phyloP scores from a whole-genome alignment of 345 rosid species.

The Mallotus nudiflorus region DNA sequence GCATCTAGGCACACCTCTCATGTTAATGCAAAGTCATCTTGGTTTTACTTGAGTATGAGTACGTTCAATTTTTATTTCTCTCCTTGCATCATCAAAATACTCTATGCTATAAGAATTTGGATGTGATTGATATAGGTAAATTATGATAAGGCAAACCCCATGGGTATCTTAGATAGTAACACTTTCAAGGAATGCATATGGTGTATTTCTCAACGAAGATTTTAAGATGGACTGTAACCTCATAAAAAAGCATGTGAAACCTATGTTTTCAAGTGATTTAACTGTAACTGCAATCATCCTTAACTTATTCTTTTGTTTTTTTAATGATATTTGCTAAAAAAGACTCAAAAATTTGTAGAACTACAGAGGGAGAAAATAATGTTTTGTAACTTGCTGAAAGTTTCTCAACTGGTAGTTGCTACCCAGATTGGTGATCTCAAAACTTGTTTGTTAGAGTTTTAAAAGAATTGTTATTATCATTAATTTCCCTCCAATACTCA shows the following conservation, averaged over 20 bases:
- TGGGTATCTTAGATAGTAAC: neutral
- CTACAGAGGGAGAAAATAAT: neutral
- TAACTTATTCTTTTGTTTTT: neutral
- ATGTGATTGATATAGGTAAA: neutral
- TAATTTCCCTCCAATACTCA: neutral
- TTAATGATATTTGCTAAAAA: neutral
- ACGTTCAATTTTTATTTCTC: neutral
- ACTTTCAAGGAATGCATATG: neutral
- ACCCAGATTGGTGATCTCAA: neutral
- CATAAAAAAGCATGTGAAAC: neutral
- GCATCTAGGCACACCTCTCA: neutral
- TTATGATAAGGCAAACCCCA: neutral
- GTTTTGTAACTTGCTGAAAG: neutral
- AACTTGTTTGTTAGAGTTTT: neutral
- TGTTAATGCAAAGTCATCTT: neutral
- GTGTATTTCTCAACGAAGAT: neutral
- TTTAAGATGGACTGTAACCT: neutral
- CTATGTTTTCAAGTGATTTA: neutral
- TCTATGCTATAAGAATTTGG: neutral
- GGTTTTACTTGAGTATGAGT: neutral
- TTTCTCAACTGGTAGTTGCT: conserved; percentile 1
- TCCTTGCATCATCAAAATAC: neutral
- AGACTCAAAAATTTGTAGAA: neutral
- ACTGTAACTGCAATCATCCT: neutral
- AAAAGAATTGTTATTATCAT: neutral